phyloP scores from a whole-genome alignment of 495 filamentous ascomycete genomes.

The Hypoxylon crocopeplum region DNA sequence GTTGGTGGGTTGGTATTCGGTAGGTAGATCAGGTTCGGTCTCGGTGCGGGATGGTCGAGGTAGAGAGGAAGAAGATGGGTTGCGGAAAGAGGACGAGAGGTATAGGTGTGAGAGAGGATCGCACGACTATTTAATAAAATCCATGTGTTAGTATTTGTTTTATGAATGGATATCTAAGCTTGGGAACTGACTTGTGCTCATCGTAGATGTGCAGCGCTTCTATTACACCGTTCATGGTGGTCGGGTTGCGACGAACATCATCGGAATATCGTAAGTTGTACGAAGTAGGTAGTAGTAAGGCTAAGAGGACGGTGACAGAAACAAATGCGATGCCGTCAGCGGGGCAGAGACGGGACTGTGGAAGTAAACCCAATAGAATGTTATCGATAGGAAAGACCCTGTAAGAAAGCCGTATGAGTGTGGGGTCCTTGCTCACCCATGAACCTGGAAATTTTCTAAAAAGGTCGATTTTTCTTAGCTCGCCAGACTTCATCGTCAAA shows the following conservation, averaged over 20 bases:
- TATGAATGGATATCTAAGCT: not conserved
- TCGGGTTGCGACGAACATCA: constrained; percentile 32
- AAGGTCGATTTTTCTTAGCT: not conserved
- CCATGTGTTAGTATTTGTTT: constrained; percentile 1
- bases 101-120: constrained; percentile 63
- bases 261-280: not conserved
- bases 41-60: constrained; percentile 80
- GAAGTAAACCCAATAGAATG: not conserved
- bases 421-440: constrained; percentile 24
- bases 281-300: too few species aligned
- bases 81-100: constrained; percentile 79
- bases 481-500: not conserved
- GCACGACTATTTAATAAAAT: constrained; percentile 36
- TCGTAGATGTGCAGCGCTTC: constrained; percentile 97
- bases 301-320: not conserved
- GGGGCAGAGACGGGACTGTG: constrained; percentile 14
- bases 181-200: constrained; percentile 75
- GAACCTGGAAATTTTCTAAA: constrained; percentile 34
- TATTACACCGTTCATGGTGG: constrained; percentile 79
- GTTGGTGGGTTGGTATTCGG: constrained; percentile 84
- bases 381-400: constrained; percentile 24
- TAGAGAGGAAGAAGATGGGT: constrained; percentile 81
- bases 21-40: constrained; percentile 85
- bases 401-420: not conserved
- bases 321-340: constrained; percentile 17